Evolutionary conservation across 2,329 filamentous ascomycete species (phyloP).

Genomic region (Tolypocladium cylindrosporum): DNA sequence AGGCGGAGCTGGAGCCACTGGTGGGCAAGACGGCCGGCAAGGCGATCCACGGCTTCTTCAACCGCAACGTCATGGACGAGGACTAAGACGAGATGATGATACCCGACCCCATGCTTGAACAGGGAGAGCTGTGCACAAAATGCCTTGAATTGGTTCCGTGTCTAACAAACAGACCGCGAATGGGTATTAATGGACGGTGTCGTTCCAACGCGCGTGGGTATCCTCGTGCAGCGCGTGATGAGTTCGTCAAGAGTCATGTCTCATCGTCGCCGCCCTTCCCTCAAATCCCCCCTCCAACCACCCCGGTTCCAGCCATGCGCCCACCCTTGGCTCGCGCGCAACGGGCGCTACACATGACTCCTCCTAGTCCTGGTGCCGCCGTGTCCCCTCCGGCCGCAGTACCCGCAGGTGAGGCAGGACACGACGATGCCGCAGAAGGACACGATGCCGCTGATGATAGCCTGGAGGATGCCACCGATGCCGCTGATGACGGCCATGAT

Average conservation of each 20-base stretch:
- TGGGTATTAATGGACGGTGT: constrained; percentile 2
- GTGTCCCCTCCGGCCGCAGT: constrained; percentile 14
- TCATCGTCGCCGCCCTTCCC: background rate
- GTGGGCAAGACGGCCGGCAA: constrained; percentile 68
- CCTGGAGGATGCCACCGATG: constrained; percentile 53
- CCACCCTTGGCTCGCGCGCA: background rate
- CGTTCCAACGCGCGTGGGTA: background rate
- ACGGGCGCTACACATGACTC: constrained; percentile 7
- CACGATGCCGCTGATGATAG: constrained; percentile 59
- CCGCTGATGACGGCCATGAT: constrained; percentile 61
- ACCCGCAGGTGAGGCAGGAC: constrained; percentile 50
- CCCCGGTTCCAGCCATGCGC: background rate
- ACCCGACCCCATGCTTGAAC: background rate
- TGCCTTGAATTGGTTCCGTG: background rate
- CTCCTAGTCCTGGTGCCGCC: constrained; percentile 9
- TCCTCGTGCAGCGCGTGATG: background rate
- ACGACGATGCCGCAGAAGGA: constrained; percentile 57
- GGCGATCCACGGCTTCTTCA: constrained; percentile 75
- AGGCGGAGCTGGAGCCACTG: constrained; percentile 59
- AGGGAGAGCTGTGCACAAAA: background rate
- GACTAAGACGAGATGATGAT: constrained; percentile 14
- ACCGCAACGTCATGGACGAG: constrained; percentile 47
- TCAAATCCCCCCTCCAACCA: background rate
- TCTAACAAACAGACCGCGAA: background rate
- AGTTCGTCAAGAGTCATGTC: background rate